These are phyloP conservation scores for Cordyceps fumosorosea DNA, from an alignment of 2,329 filamentous ascomycete genomes.

Conservation along the genomic window DNA sequence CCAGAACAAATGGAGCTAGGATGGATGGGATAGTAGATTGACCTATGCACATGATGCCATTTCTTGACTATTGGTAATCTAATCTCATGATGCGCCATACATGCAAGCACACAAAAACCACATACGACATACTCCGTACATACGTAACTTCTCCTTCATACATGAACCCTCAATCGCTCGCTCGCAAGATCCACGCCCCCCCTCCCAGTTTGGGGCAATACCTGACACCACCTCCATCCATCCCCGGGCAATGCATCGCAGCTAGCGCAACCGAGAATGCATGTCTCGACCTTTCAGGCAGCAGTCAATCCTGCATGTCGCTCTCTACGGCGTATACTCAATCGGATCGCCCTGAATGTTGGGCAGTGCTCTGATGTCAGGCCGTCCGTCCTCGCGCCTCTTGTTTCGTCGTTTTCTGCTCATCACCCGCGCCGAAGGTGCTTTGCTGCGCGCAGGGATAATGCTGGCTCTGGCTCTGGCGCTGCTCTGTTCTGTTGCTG, in stretches of 20 bases:
- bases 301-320: background rate
- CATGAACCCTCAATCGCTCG: background rate
- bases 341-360: slow-evolving; percentile 28
- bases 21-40: background rate
- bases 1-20: background rate
- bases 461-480: background rate
- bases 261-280: slow-evolving; percentile 1
- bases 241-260: background rate
- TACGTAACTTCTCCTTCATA: background rate
- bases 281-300: slow-evolving; percentile 8
- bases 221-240: slow-evolving; percentile 1
- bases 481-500: background rate
- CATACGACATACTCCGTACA: background rate
- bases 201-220: background rate
- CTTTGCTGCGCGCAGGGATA: background rate
- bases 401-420: slow-evolving; percentile 16
- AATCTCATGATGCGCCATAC: slow-evolving; percentile 6
- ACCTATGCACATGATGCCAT: background rate
- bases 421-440: slow-evolving; percentile 5
- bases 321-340: slow-evolving; percentile 16
- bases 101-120: background rate
- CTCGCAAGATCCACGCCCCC: slow-evolving; percentile 8
- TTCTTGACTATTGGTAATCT: background rate
- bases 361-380: slow-evolving; percentile 28
- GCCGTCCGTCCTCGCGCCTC: slow-evolving; percentile 21